Percentiles rank a stretch among this genome's conserved stretches.
Conservation (phyloP, 2,329 filamentous ascomycete species). For the Cladophialophora bantiana region DNA sequence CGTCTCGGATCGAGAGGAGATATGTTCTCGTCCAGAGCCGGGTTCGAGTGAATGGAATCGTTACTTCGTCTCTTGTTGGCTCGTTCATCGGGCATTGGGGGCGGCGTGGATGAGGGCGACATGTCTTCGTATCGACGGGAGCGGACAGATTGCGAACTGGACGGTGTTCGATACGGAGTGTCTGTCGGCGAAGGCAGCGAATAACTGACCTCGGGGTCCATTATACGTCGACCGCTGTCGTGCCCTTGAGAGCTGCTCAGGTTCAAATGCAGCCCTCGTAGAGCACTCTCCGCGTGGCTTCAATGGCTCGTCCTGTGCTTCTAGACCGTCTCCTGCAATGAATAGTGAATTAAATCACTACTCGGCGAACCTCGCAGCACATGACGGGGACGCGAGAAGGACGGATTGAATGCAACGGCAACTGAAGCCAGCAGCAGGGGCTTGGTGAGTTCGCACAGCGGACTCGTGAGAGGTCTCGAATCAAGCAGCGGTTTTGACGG, state of each 20-base stretch:
- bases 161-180: slow-evolving; percentile 73
- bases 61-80: slow-evolving; percentile 49
- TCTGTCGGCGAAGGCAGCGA: slow-evolving; percentile 73
- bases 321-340: background rate
- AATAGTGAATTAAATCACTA: slow-evolving; percentile 8
- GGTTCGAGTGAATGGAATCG: slow-evolving; percentile 45
- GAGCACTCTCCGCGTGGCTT: slow-evolving; percentile 22
- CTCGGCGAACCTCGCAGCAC: background rate
- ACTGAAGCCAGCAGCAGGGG: background rate
- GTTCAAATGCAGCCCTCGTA: slow-evolving; percentile 1
- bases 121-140: slow-evolving; percentile 68
- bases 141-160: slow-evolving; percentile 63
- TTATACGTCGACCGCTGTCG: slow-evolving; percentile 21
- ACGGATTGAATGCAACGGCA: background rate
- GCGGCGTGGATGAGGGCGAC: slow-evolving; percentile 55
- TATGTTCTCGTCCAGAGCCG: slow-evolving; percentile 67
- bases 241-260: slow-evolving; percentile 22
- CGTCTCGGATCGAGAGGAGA: slow-evolving; percentile 84
- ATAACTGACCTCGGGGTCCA: slow-evolving; percentile 53
- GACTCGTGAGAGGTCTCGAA: background rate
- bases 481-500: slow-evolving; percentile 1
- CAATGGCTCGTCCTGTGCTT: background rate
- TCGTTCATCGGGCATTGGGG: slow-evolving; percentile 60
- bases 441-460: background rate
- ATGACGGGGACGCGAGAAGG: background rate